phyloP scores from a whole-genome alignment of 2,329 filamentous ascomycete species.

The Immersiporthe knoxdaviesiana region DNA sequence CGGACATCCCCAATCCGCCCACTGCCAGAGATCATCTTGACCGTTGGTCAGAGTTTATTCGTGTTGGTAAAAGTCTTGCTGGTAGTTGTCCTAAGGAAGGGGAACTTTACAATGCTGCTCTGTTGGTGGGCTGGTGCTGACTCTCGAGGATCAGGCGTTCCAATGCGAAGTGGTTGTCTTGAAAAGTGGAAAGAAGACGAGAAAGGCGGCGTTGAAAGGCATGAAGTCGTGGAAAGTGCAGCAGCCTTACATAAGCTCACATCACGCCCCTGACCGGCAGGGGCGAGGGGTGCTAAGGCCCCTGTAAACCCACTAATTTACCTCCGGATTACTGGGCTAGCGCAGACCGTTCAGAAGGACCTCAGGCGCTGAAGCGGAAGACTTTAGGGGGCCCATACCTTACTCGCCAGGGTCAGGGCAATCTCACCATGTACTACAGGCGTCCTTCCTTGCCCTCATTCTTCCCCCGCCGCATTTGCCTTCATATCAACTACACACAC shows the following conservation, averaged over 20 bases:
- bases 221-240: slow-evolving; percentile 46
- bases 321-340: not conserved
- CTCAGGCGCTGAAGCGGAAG: not conserved
- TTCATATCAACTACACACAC: not conserved
- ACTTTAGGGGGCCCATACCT: not conserved
- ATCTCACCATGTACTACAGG: too few species aligned
- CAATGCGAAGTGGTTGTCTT: not conserved
- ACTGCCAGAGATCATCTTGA: slow-evolving; percentile 1
- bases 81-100: not conserved
- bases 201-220: slow-evolving; percentile 40
- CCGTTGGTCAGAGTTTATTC: not conserved
- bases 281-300: not conserved
- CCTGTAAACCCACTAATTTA: not conserved
- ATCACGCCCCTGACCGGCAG: not conserved
- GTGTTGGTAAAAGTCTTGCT: not conserved
- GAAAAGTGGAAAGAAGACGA: slow-evolving; percentile 30
- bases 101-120: not conserved
- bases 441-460: not conserved
- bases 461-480: too few species aligned
- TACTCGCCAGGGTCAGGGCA: not conserved
- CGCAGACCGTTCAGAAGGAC: not conserved
- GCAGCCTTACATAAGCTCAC: slow-evolving; percentile 25
- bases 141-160: not conserved
- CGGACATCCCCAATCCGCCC: slow-evolving; percentile 31
- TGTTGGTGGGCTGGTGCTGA: not conserved